Conservation (phyloP, 2,329 filamentous ascomycete species). For the Phialophora verrucosa region DNA sequence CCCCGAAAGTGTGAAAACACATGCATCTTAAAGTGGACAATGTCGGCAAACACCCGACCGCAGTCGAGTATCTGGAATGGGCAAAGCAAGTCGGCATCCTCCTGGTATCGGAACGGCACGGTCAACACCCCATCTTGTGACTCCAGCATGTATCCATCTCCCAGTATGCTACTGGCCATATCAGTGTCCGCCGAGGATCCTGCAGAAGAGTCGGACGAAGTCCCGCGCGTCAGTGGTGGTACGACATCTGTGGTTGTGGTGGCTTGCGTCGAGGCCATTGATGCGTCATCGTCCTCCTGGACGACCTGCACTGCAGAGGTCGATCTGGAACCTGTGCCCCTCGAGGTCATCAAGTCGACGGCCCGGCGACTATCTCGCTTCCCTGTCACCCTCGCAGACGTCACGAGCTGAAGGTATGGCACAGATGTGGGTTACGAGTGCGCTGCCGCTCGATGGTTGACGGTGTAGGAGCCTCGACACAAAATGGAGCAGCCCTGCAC, state of each 20-base stretch:
- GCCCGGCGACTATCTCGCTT: not conserved
- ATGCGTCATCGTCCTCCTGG: slow-evolving; percentile 28
- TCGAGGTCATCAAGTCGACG: slow-evolving; percentile 23
- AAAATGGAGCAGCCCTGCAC: slow-evolving; percentile 14
- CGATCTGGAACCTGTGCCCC: slow-evolving; percentile 20
- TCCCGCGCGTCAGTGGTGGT: slow-evolving; percentile 38
- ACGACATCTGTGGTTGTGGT: slow-evolving; percentile 34
- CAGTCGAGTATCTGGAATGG: slow-evolving; percentile 55
- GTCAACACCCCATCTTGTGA: slow-evolving; percentile 37
- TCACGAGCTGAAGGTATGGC: slow-evolving; percentile 8
- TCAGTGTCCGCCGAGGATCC: slow-evolving; percentile 35
- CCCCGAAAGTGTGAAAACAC: slow-evolving; percentile 54
- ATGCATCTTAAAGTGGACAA: slow-evolving; percentile 51
- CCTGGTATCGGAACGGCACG: slow-evolving; percentile 34
- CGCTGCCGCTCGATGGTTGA: slow-evolving; percentile 11
- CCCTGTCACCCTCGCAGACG: not conserved
- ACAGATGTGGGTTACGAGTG: slow-evolving; percentile 5
- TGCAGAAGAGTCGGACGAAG: slow-evolving; percentile 36
- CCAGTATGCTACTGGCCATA: slow-evolving; percentile 36
- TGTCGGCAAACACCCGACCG: slow-evolving; percentile 47
- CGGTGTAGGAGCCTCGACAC: not conserved
- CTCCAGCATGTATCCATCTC: slow-evolving; percentile 37
- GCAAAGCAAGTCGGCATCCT: slow-evolving; percentile 42
- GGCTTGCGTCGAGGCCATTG: slow-evolving; percentile 29
- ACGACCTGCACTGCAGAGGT: slow-evolving; percentile 23